phyloP scores from a whole-genome alignment of 495 filamentous ascomycete genomes.

The Halenospora varia region DNA sequence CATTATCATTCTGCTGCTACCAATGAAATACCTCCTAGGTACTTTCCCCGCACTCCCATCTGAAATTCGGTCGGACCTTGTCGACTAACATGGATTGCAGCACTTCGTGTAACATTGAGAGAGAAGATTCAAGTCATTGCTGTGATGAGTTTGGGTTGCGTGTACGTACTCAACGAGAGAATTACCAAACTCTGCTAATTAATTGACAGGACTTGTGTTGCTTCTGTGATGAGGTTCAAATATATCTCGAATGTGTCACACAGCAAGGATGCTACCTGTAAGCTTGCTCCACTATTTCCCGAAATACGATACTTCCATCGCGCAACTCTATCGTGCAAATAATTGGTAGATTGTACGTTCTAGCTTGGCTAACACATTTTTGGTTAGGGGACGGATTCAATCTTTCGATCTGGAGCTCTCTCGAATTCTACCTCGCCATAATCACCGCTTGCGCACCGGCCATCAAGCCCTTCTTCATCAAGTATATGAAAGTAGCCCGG shows the following conservation, averaged over 20 bases:
- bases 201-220: background rate
- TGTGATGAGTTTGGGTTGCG: background rate
- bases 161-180: background rate
- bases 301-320: too few species aligned
- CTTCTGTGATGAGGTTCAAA: slow-evolving; percentile 3
- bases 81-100: background rate
- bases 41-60: background rate
- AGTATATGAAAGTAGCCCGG: background rate
- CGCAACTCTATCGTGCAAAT: too few species aligned
- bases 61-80: background rate
- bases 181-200: background rate
- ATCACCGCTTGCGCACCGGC: slow-evolving; percentile 1
- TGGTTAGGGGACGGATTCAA: background rate
- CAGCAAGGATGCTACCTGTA: slow-evolving; percentile 2
- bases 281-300: background rate
- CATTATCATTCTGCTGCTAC: slow-evolving; percentile 1
- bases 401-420: background rate
- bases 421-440: slow-evolving; percentile 1
- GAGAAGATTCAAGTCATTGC: slow-evolving; percentile 4
- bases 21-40: slow-evolving; percentile 7
- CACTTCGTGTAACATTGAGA: background rate
- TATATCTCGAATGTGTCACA: background rate
- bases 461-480: slow-evolving; percentile 4
- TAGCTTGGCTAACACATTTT: background rate
- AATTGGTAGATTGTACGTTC: too few species aligned